phyloP scores from a whole-genome alignment of 1,284 basidiomycete genomes.

The Microbotryum silenes-acaulis region DNA sequence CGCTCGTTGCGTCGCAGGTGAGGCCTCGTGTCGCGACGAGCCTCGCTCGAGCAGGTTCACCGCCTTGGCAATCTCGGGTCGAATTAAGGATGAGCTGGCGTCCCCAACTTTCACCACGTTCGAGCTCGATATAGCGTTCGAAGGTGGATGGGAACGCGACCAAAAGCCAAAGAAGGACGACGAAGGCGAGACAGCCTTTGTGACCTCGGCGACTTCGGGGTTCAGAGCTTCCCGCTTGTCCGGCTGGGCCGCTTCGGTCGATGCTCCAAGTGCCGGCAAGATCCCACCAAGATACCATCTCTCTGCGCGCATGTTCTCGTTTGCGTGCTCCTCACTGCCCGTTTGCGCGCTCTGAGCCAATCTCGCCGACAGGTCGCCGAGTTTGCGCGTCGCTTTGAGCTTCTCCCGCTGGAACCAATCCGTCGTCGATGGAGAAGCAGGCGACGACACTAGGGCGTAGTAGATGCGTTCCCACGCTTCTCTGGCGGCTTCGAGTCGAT shows the following conservation, averaged over 20 bases:
- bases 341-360: constrained; percentile 19
- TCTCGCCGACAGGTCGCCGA: constrained; percentile 25
- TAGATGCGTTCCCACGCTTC: constrained; percentile 31
- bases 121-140: not conserved
- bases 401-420: constrained; percentile 20
- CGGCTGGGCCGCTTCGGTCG: not conserved
- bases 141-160: constrained; percentile 24
- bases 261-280: constrained; percentile 4
- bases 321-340: constrained; percentile 5
- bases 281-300: constrained; percentile 24
- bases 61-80: constrained; percentile 16
- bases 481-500: constrained; percentile 21
- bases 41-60: constrained; percentile 7
- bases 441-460: constrained; percentile 12
- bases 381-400: constrained; percentile 23
- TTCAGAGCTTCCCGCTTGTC: constrained; percentile 3
- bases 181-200: constrained; percentile 12
- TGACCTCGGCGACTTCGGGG: not conserved
- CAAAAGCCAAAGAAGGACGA: constrained; percentile 32
- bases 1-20: constrained; percentile 17
- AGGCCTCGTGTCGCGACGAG: not conserved
- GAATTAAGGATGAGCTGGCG: not conserved
- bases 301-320: constrained; percentile 13
- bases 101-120: no score
- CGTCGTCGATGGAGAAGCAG: constrained; percentile 1